Evolutionary conservation across 2,329 filamentous ascomycete species (phyloP), one percentile per base, ranked within the genome.

Genomic region (Huntiella abstrusa): DNA sequence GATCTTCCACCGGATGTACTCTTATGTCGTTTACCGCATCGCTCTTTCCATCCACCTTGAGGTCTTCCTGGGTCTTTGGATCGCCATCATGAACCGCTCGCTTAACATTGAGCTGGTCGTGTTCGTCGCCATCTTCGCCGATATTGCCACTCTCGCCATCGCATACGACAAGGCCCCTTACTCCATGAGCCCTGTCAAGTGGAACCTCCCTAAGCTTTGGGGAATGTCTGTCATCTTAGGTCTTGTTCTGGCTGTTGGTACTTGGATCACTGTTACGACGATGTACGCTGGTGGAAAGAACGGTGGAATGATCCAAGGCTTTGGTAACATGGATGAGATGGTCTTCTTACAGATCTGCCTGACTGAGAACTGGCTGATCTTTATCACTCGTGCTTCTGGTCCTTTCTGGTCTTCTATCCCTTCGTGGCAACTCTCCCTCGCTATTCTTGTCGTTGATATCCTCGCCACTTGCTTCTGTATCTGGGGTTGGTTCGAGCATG

Each of bases 1-100:
- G 63, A 93, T 94, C 62, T 93, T 93, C 71, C 85, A 93, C 68
- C 83, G 86, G 57, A 93, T 94, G 85, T 91, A 93, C 67, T 82
- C 85, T 50, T 94, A 93, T 68, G 83, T 94, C 54, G 82, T 93
- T 57, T 93, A 93, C 70, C 83, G 86, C 73, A 93, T 94, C 58
- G 85, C 86, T 41, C 68, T 94, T 57, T 93, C 85, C 11, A 77
- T 93, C 53, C 86, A 94, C 62, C 72, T 93, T 59, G 84, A 91
- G 66, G 82, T 92, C 60, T 93, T 86, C 72, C 73, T 93, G 44
- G 85, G 84, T 61, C 75, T 92, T 49, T 92, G 85, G 84, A 91
- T 93, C 56, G 82, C 81, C 55, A 87, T 88, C 55, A 69, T 88
- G 55, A 91, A 93, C 71, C 70, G 75, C 51, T 83, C 76, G 51